Percentiles rank a stretch among this genome's conserved stretches.
phyloP scores from a whole-genome alignment of 2,329 filamentous ascomycete species.

The Fusarium circinatum region DNA sequence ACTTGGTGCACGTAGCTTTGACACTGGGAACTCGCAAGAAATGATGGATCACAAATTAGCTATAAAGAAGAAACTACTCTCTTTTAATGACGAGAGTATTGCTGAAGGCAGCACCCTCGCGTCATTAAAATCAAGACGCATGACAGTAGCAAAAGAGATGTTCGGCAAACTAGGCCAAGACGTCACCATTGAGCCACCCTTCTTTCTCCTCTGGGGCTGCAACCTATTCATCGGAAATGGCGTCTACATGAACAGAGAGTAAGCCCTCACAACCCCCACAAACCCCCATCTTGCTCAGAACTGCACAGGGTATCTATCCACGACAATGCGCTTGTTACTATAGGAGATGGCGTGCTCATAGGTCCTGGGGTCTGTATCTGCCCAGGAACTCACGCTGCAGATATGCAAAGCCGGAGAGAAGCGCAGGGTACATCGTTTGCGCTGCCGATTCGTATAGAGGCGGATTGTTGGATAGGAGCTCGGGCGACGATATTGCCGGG shows the following conservation, averaged over 20 bases:
- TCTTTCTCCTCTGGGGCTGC: conserved; percentile 22
- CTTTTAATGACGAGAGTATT: conserved; percentile 7
- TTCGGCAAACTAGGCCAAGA: neutral
- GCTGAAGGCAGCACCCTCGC: neutral
- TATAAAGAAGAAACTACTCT: neutral
- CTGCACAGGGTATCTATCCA: neutral
- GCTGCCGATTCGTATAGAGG: conserved; percentile 11
- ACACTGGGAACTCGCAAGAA: neutral
- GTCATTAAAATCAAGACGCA: neutral
- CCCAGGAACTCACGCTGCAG: neutral
- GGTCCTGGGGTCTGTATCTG: conserved; percentile 17
- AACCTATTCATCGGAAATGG: conserved; percentile 4
- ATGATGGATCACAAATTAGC: neutral
- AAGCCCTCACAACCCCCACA: neutral
- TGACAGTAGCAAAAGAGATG: conserved; percentile 6
- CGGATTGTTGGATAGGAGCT: conserved; percentile 20
- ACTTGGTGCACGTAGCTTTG: neutral
- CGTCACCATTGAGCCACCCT: conserved; percentile 5
- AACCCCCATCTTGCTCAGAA: neutral
- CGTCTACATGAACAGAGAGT: conserved; percentile 24
- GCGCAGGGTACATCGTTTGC: conserved; percentile 9
- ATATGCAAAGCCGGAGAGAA: neutral
- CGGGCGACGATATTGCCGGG: conserved; percentile 5
- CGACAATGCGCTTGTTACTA: conserved; percentile 15
- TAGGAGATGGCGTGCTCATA: conserved; percentile 1